Conservation (phyloP, 345 rosid species). For the Iberis pinnata region DNA sequence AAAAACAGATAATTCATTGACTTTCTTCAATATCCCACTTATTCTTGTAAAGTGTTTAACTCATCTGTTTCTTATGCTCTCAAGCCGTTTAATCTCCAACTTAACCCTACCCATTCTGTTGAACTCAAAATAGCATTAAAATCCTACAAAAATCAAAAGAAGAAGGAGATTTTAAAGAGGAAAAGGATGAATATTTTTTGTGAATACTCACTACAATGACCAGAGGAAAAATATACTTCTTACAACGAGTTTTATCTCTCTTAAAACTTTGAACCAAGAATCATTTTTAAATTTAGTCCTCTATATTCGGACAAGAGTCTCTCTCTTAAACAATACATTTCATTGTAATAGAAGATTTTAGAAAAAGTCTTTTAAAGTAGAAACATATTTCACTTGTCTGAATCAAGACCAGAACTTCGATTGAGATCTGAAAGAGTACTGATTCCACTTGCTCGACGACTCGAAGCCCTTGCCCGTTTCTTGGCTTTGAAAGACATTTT, state of each 20-base stretch:
- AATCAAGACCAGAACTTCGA: too few relatives aligned
- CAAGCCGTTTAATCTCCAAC: conserved; percentile 75
- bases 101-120: conserved; percentile 84
- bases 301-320: too few relatives aligned
- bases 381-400: too few relatives aligned
- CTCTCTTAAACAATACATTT: too few relatives aligned
- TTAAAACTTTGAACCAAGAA: neutral
- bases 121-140: conserved; percentile 1
- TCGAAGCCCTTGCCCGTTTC: too few relatives aligned
- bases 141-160: neutral
- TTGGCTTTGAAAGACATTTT: too few relatives aligned
- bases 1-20: conserved; percentile 71
- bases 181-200: neutral
- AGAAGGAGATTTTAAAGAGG: neutral
- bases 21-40: conserved; percentile 84
- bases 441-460: too few relatives aligned
- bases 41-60: conserved; percentile 73
- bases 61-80: conserved; percentile 63
- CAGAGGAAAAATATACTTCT: neutral
- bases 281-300: too few relatives aligned
- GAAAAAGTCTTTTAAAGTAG: too few relatives aligned
- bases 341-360: too few relatives aligned
- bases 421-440: too few relatives aligned
- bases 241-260: neutral
- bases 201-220: conserved; percentile 22